phyloP scores from a whole-genome alignment of 108 stramenopile genomes.

The Discostella pseudostelligera region DNA sequence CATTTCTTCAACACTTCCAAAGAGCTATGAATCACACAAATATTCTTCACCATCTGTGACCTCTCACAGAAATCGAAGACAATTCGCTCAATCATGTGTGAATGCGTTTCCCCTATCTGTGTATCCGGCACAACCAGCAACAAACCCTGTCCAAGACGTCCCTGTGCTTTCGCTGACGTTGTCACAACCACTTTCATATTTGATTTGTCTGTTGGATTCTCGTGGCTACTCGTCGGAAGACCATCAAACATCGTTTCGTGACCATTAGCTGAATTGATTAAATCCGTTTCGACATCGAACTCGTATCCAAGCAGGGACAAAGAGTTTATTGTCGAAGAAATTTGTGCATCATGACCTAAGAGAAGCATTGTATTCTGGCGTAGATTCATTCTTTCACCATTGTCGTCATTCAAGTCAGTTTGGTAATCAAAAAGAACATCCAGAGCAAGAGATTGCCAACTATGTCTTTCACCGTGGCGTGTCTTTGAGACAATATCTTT shows the following conservation, averaged over 20 bases:
- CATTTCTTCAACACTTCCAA: conserved; percentile 34
- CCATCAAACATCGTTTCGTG: conserved; percentile 1
- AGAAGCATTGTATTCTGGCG: conserved; percentile 16
- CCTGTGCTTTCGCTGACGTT: conserved; percentile 14
- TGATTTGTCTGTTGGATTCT: background rate
- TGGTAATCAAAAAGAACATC: conserved; percentile 27
- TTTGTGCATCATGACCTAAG: conserved; percentile 30
- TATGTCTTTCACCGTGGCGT: background rate
- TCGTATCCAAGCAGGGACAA: conserved; percentile 23
- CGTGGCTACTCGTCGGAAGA: background rate
- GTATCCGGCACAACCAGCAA: conserved; percentile 38
- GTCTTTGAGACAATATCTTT: conserved; percentile 7
- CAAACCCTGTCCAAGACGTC: conserved; percentile 2
- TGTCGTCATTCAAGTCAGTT: background rate
- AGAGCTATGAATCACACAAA: conserved; percentile 33
- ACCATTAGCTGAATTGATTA: too few relatives aligned
- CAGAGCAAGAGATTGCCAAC: conserved; percentile 27
- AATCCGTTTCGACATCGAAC: conserved; percentile 13
- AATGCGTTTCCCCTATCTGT: conserved; percentile 22
- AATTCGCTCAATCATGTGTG: conserved; percentile 26
- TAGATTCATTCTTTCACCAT: background rate
- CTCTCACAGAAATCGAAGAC: conserved; percentile 2
- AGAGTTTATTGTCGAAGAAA: conserved; percentile 17
- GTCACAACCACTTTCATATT: conserved; percentile 22
- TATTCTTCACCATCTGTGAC: conserved; percentile 3